Base-by-base conservation (phyloP, 2,329 filamentous ascomycete genomes). In the Xylariomycetidae sp. region DNA sequence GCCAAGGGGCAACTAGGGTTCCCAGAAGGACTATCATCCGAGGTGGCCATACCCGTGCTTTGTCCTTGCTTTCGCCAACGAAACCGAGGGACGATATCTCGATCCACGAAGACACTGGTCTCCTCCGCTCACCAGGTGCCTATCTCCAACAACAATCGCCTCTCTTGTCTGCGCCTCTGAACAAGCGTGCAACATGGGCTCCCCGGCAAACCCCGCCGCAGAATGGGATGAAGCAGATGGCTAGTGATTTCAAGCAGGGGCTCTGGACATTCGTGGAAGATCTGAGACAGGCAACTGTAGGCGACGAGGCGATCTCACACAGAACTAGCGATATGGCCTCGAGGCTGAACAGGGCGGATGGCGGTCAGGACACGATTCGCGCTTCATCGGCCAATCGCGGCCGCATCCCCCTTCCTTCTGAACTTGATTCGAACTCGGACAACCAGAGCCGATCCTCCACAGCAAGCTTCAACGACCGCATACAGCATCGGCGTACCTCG, bases 201-300 rank as follows among this genome's bases (percentile, higher is more conserved):
- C 71, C 74, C 25, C 67, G 67, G 25, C 63, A 68, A 19, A 62
- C 65, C 19, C 65, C 64, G 25, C 63, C 60, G 19, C 45, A 54
- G 10, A 53, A 62, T 1, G 69, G 58, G 26, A 61, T 76, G 38
- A 88, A 88, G 54, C 85, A 92, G 58, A 81, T 95, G 59, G 85
- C 89, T 12, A 83, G 85, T 39, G 92, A 95, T 60, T 79, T 98
- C 58, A 86, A 82, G 56, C 78, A 92, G 32, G 90, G 92, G 2
- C 65, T 98, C 30, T 89, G 85, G 78, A 95, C 86, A 2, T 98
- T 98, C 60, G 79, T 95, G 39, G 92, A 96, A 57, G 92, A 98
- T 54, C 78, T 98, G 29, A 76, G 89, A 46, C 92, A 96, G 60
- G 93, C 90, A 10, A 95, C 92, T 0, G 88, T 98, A 6, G 92